Percentiles rank a stretch among this genome's conserved stretches.
Evolutionary conservation across 805 yeast species (phyloP).

Genomic region (Teunomyces barrocoloradensis): DNA sequence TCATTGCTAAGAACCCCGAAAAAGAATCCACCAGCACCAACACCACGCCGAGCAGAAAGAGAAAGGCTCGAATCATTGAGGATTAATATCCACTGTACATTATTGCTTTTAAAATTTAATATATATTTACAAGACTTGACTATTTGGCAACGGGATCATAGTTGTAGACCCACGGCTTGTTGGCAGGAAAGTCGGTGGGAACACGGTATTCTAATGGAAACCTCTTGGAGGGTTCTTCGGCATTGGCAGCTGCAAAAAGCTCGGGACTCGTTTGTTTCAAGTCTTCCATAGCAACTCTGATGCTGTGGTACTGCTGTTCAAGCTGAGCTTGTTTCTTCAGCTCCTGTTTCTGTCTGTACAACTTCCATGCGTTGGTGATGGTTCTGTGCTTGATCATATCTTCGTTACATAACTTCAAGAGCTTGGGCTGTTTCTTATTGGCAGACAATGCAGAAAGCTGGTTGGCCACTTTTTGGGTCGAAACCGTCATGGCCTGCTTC

Average conservation of each 20-base stretch:
- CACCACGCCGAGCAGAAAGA: constrained; percentile 24
- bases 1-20: background rate
- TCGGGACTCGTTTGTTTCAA: constrained; percentile 51
- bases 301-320: constrained; percentile 60
- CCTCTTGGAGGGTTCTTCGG: constrained; percentile 52
- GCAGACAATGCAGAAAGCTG: constrained; percentile 84
- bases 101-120: background rate
- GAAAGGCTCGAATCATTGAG: constrained; percentile 26
- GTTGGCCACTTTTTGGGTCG: constrained; percentile 44
- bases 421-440: constrained; percentile 81
- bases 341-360: constrained; percentile 53
- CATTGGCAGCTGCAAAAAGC: constrained; percentile 63
- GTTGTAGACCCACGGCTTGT: constrained; percentile 71
- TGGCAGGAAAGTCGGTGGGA: constrained; percentile 89
- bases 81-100: constrained; percentile 13
- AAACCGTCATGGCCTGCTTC: constrained; percentile 28
- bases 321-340: constrained; percentile 40
- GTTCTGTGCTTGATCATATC: constrained; percentile 83
- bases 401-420: constrained; percentile 71
- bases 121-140: constrained; percentile 1
- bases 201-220: constrained; percentile 83
- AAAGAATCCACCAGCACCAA: constrained; percentile 4
- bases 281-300: constrained; percentile 70
- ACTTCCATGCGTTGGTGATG: constrained; percentile 79
- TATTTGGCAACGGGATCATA: constrained; percentile 14